phyloP scores from a whole-genome alignment of 148 eudicot genomes.

The Vaccinium corymbosum region DNA sequence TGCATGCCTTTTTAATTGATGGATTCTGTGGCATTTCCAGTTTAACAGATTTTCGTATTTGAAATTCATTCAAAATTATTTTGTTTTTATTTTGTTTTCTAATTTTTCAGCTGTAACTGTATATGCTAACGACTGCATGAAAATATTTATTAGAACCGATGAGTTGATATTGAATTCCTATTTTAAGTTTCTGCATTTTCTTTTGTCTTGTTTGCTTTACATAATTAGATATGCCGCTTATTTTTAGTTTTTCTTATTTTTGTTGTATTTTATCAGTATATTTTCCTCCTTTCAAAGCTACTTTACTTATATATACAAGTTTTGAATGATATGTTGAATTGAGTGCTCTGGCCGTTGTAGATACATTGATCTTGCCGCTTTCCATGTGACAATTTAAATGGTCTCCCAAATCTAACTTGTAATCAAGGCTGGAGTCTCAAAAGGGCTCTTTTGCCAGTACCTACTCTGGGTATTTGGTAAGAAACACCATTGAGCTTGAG shows the following conservation, averaged over 20 bases:
- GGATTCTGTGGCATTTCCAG: background rate
- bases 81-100: background rate
- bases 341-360: background rate
- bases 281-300: background rate
- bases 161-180: background rate
- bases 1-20: background rate
- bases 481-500: constrained; percentile 40
- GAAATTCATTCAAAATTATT: background rate
- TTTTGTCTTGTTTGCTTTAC: no score
- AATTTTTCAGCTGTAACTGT: background rate
- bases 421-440: constrained; percentile 56
- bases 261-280: background rate
- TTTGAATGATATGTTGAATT: background rate
- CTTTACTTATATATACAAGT: background rate
- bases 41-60: background rate
- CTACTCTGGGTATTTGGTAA: constrained; percentile 26
- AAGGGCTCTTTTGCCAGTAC: constrained; percentile 28
- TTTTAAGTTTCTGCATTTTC: background rate
- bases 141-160: no score
- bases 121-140: background rate
- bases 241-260: background rate
- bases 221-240: no score
- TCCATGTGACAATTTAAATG: constrained; percentile 20
- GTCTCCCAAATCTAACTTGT: constrained; percentile 19
- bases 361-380: constrained; percentile 9